phyloP scores from a whole-genome alignment of 2,329 filamentous ascomycete species.

The Fusarium temperatum region DNA sequence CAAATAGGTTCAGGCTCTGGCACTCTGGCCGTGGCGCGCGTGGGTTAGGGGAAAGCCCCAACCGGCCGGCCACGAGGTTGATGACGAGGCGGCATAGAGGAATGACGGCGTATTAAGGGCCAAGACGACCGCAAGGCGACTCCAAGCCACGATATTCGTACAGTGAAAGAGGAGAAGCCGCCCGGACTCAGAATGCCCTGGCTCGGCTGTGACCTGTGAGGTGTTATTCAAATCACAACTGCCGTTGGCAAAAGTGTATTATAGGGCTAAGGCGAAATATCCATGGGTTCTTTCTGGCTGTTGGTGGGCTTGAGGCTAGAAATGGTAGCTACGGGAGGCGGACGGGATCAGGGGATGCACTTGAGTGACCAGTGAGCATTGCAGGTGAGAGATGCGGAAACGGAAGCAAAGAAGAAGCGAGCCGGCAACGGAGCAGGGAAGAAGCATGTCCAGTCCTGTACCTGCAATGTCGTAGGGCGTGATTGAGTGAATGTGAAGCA shows the following conservation, averaged over 20 bases:
- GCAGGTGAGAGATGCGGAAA: conserved; percentile 11
- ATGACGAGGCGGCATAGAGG: conserved; percentile 34
- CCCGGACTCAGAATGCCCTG: not conserved
- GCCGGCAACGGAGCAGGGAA: conserved; percentile 23
- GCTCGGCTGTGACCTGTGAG: not conserved
- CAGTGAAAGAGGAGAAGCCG: not conserved
- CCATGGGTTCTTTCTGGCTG: conserved; percentile 5
- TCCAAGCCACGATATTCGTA: conserved; percentile 24
- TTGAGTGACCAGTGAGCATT: conserved; percentile 22
- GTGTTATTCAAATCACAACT: conserved; percentile 2
- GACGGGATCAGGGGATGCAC: conserved; percentile 25
- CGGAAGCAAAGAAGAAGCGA: conserved; percentile 24
- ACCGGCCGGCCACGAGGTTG: conserved; percentile 22
- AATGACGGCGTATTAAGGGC: conserved; percentile 22
- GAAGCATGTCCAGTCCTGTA: conserved; percentile 15
- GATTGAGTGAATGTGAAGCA: conserved; percentile 14
- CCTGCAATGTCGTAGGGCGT: not conserved
- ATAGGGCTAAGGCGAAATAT: conserved; percentile 24
- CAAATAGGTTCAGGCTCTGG: conserved; percentile 9
- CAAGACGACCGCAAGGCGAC: conserved; percentile 13
- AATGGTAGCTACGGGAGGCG: conserved; percentile 29
- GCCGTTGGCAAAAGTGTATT: conserved; percentile 14
- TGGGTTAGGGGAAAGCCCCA: conserved; percentile 37
- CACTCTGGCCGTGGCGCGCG: conserved; percentile 5
- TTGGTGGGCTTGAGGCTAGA: conserved; percentile 26